These are phyloP conservation scores for Phytophthora colocasiae DNA, from an alignment of 352 stramenopile genomes.

Conservation along the genomic window DNA sequence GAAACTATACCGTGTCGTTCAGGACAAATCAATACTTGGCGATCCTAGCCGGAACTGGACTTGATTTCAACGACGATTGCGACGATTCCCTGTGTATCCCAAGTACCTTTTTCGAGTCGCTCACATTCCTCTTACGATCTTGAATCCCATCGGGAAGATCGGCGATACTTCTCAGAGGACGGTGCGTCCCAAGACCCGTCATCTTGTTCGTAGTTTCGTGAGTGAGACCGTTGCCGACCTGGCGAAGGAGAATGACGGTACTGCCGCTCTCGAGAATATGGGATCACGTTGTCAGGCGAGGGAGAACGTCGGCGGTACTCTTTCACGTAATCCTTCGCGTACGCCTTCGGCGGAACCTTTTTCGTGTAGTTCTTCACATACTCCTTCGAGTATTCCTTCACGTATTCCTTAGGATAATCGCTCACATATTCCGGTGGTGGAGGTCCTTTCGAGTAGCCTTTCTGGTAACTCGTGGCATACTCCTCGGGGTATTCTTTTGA, in stretches of 20 bases:
- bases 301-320: constrained; percentile 25
- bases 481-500: constrained; percentile 28
- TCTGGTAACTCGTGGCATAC: constrained; percentile 15
- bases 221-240: constrained; percentile 31
- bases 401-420: constrained; percentile 20
- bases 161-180: constrained; percentile 31
- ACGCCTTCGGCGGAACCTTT: constrained; percentile 17
- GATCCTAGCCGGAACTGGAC: no score
- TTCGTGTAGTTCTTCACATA: constrained; percentile 29
- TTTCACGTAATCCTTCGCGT: constrained; percentile 26
- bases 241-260: constrained; percentile 29
- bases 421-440: constrained; percentile 13
- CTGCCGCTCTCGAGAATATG: constrained; percentile 23
- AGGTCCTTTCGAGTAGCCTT: constrained; percentile 19
- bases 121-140: constrained; percentile 25
- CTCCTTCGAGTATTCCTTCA: constrained; percentile 14
- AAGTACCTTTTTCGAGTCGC: background rate
- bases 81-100: background rate
- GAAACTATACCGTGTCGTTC: no score
- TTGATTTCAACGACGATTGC: background rate
- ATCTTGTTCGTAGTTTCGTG: constrained; percentile 27
- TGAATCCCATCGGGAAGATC: constrained; percentile 42
- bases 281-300: constrained; percentile 29
- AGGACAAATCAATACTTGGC: no score
- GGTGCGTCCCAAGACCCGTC: constrained; percentile 18